Conservation (phyloP, 2,329 filamentous ascomycete genomes). For the Mollisia scopiformis region DNA sequence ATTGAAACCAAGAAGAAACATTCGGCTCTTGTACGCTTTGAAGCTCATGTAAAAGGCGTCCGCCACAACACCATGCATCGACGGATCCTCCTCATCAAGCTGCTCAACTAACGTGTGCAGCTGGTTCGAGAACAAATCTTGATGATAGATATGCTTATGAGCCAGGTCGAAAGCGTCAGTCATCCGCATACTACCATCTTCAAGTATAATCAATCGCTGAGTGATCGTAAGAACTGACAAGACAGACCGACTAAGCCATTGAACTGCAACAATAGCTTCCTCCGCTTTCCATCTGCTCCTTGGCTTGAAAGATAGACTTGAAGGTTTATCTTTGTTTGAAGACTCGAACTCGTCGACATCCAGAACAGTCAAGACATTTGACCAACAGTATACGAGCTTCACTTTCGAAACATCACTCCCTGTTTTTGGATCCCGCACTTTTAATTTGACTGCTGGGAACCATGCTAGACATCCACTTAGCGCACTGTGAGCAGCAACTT, state of each 20-base stretch:
- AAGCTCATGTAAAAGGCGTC: conserved; percentile 99
- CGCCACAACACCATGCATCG: conserved; percentile 93
- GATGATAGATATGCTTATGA: conserved; percentile 89
- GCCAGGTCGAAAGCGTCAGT: conserved; percentile 94
- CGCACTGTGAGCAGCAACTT: conserved; percentile 85
- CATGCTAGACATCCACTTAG: conserved; percentile 94
- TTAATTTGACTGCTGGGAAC: conserved; percentile 95
- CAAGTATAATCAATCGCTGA: conserved; percentile 88
- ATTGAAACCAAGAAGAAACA: conserved; percentile 93
- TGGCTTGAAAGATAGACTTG: conserved; percentile 77
- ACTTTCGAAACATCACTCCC: conserved; percentile 74
- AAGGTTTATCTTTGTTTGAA: conserved; percentile 75
- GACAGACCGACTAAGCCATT: conserved; percentile 95
- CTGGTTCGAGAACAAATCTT: conserved; percentile 87
- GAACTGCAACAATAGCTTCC: conserved; percentile 92
- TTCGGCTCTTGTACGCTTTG: conserved; percentile 88
- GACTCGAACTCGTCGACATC: conserved; percentile 77
- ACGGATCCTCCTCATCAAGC: conserved; percentile 81
- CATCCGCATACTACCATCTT: conserved; percentile 85
- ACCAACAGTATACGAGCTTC: conserved; percentile 98
- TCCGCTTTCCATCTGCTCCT: conserved; percentile 91
- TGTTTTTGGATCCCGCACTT: conserved; percentile 68
- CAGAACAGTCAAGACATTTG: conserved; percentile 91
- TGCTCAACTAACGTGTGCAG: conserved; percentile 84
- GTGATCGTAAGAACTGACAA: conserved; percentile 91